A percentile compares a stretch with the other conserved stretches of the same genome.
These are phyloP conservation scores for Wallacemonas sp. DNA, from an alignment of 208 protist genomes.

Conservation along the genomic window DNA sequence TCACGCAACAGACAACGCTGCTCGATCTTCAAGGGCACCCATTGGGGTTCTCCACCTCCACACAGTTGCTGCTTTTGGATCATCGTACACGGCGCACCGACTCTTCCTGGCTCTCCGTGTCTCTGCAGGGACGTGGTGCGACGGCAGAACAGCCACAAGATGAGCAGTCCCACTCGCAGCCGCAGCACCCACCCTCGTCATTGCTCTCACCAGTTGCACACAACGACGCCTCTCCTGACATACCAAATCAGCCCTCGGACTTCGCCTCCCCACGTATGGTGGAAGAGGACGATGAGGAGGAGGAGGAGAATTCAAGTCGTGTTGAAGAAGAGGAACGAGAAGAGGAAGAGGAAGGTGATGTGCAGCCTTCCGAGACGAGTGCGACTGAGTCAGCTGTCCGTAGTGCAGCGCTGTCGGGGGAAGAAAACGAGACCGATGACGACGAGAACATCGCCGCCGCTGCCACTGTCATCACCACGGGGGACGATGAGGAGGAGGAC, in stretches of 20 bases:
- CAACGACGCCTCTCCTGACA: too few species aligned
- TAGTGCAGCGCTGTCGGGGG: too few species aligned
- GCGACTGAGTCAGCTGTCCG: too few species aligned
- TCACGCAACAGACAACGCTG: constrained; percentile 7
- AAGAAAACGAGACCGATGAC: constrained; percentile 6
- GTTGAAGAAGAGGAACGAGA: too few species aligned
- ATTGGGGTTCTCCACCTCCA: background rate
- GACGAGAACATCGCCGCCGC: constrained; percentile 11
- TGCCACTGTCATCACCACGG: background rate
- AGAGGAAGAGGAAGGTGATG: background rate
- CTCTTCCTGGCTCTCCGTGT: background rate
- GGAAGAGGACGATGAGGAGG: constrained; percentile 10
- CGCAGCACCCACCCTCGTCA: too few species aligned
- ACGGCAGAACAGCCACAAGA: too few species aligned
- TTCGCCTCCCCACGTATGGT: too few species aligned
- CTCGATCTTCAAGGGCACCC: constrained; percentile 9
- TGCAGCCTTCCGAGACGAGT: background rate
- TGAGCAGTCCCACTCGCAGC: too few species aligned
- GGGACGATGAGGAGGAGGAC: constrained; percentile 17
- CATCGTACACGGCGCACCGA: background rate
- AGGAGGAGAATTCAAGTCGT: constrained; percentile 8
- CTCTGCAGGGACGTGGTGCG: too few species aligned
- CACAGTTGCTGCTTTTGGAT: constrained; percentile 2
- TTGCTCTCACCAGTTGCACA: too few species aligned
- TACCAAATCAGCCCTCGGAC: too few species aligned